Percentiles rank a stretch among this genome's conserved stretches.
These are phyloP conservation scores for Stephanocyclus meneghinianus DNA, from an alignment of 352 stramenopile genomes.

Conservation along the genomic window DNA sequence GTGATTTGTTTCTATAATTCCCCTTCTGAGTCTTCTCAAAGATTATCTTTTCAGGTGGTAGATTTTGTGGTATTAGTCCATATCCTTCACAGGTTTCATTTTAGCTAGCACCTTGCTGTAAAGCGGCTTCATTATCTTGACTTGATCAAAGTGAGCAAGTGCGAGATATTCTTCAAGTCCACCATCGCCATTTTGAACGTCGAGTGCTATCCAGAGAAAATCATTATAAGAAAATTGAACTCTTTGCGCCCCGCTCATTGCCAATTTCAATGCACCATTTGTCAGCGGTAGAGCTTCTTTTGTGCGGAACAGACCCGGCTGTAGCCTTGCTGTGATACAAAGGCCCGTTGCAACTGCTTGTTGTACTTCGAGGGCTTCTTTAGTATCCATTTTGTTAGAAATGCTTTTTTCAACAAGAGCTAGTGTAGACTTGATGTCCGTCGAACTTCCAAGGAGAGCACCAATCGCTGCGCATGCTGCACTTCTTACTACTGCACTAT, in stretches of 20 bases:
- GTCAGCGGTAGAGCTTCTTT: constrained; percentile 60
- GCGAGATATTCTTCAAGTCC: constrained; percentile 73
- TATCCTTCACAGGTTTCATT: constrained; percentile 66
- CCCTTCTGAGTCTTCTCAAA: neutral
- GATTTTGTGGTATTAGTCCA: constrained; percentile 4
- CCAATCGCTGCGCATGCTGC: constrained; percentile 70
- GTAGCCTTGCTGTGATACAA: constrained; percentile 53
- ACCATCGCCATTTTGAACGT: constrained; percentile 69
- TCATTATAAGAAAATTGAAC: constrained; percentile 84
- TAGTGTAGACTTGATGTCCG: constrained; percentile 55
- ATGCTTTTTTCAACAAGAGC: constrained; percentile 62
- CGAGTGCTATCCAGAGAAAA: constrained; percentile 79
- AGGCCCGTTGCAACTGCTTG: constrained; percentile 66
- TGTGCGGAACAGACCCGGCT: constrained; percentile 68
- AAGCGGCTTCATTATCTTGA: constrained; percentile 75
- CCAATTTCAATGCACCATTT: constrained; percentile 73
- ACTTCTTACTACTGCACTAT: constrained; percentile 67
- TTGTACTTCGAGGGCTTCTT: constrained; percentile 76
- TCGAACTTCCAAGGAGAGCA: constrained; percentile 66
- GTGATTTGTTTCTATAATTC: neutral
- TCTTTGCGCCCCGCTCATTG: constrained; percentile 72
- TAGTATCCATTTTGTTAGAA: constrained; percentile 64
- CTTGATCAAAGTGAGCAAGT: constrained; percentile 78
- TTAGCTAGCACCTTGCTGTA: constrained; percentile 77
- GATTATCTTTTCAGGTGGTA: neutral